These are phyloP conservation scores for Penicillium sp. DNA, from an alignment of 2,329 filamentous ascomycete genomes.

Conservation along the genomic window DNA sequence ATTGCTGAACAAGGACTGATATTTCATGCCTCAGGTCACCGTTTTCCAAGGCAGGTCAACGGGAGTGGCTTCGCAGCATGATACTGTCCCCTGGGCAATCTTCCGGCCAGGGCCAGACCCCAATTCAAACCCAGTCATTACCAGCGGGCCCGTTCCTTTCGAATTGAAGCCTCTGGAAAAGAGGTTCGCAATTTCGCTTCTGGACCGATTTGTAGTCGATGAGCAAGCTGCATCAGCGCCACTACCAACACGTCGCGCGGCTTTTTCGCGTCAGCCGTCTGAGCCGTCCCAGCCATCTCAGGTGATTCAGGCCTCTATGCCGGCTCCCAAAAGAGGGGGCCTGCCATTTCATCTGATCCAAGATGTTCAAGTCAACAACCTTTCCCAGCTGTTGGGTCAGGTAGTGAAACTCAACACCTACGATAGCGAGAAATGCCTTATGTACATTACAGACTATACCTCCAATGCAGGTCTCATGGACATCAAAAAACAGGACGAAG, in stretches of 20 bases:
- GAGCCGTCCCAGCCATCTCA: constrained; percentile 11
- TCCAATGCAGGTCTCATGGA: constrained; percentile 64
- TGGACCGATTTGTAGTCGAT: constrained; percentile 17
- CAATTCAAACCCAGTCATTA: constrained; percentile 19
- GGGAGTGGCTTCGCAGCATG: constrained; percentile 29
- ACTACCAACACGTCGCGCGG: constrained; percentile 1
- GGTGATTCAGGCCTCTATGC: constrained; percentile 8
- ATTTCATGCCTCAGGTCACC: constrained; percentile 15
- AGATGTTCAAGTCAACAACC: constrained; percentile 57
- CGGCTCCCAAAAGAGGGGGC: constrained; percentile 3
- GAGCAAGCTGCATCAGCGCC: background rate
- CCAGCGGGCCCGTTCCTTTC: constrained; percentile 29
- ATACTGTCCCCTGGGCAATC: constrained; percentile 34
- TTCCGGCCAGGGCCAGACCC: constrained; percentile 30
- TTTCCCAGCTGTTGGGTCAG: constrained; percentile 69
- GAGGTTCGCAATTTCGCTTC: constrained; percentile 26
- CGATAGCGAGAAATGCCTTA: constrained; percentile 49
- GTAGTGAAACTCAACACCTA: constrained; percentile 59
- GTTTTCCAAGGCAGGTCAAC: constrained; percentile 19
- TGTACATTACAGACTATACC: constrained; percentile 85
- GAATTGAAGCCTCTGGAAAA: constrained; percentile 30
- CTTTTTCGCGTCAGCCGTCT: constrained; percentile 1
- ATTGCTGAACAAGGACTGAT: constrained; percentile 13
- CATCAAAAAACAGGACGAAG: constrained; percentile 40
- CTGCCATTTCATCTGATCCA: constrained; percentile 60